A percentile compares a stretch with the other conserved stretches of the same genome.
phyloP scores from a whole-genome alignment of 1,284 basidiomycete species.

The Heterobasidion irregulare region DNA sequence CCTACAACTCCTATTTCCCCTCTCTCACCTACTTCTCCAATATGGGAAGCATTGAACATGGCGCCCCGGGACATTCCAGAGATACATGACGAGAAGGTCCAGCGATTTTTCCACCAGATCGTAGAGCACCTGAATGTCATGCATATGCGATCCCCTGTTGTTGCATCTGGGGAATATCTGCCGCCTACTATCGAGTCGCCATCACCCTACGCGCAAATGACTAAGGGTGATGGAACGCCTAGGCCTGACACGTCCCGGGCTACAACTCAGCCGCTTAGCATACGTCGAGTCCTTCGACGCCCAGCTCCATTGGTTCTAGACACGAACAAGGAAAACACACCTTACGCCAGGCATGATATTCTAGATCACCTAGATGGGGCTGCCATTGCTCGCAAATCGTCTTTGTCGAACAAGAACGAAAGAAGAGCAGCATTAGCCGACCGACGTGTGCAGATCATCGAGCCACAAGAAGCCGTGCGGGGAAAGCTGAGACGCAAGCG shows the following conservation, averaged over 20 bases:
- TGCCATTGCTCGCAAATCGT: conserved; percentile 27
- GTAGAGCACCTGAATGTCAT: conserved; percentile 73
- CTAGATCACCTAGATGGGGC: not conserved
- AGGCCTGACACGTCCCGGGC: too few species aligned
- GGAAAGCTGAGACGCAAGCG: conserved; percentile 37
- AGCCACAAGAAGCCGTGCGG: conserved; percentile 28
- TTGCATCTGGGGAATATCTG: not conserved
- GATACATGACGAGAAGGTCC: conserved; percentile 62
- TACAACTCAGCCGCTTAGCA: conserved; percentile 20
- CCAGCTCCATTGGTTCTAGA: conserved; percentile 8
- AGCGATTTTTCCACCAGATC: conserved; percentile 76
- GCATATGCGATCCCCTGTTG: conserved; percentile 29
- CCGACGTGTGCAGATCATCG: conserved; percentile 43
- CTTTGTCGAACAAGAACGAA: conserved; percentile 27
- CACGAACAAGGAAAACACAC: conserved; percentile 23
- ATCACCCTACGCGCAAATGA: not conserved
- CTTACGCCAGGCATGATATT: conserved; percentile 17
- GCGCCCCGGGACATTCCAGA: conserved; percentile 33
- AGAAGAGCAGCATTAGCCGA: conserved; percentile 15
- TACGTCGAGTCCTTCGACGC: conserved; percentile 17
- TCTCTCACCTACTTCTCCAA: conserved; percentile 15
- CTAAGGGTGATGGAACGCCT: not conserved
- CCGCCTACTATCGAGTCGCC: conserved; percentile 1
- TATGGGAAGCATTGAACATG: conserved; percentile 24
- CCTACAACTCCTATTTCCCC: conserved; percentile 18